Evolutionary conservation across 2,329 filamentous ascomycete genomes (phyloP).

Genomic region (Chaetoscypha palmicola): DNA sequence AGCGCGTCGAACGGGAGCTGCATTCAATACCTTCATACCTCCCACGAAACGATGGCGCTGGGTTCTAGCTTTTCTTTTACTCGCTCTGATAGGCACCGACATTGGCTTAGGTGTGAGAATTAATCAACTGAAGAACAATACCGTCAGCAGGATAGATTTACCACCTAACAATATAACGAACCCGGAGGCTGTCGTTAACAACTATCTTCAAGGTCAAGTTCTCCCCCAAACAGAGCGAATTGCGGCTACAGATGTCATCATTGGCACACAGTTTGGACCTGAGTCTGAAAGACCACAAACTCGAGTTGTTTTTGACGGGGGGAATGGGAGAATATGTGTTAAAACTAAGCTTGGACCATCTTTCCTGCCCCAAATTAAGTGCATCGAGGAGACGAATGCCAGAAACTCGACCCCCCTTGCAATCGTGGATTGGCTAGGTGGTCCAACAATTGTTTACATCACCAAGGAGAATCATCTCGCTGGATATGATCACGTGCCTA

Average conservation of each 20-base stretch:
- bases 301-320: background rate
- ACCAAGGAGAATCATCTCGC: slow-evolving; percentile 5
- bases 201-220: background rate
- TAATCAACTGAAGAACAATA: background rate
- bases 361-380: background rate
- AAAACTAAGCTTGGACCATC: background rate
- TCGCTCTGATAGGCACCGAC: background rate
- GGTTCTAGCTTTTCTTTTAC: background rate
- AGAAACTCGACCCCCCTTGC: background rate
- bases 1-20: background rate
- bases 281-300: slow-evolving; percentile 2
- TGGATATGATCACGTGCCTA: slow-evolving; percentile 10
- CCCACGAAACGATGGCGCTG: background rate
- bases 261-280: background rate
- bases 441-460: slow-evolving; percentile 12
- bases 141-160: background rate
- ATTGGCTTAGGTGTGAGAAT: background rate
- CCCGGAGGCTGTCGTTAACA: background rate
- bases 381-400: background rate
- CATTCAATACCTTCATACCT: background rate
- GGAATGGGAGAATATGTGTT: slow-evolving; percentile 2
- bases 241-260: background rate
- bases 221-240: background rate
- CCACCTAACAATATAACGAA: background rate
- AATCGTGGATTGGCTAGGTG: slow-evolving; percentile 5